Base-by-base conservation (phyloP, 768 basidiomycete genomes). In the Leucosporidium creatinivorum region DNA sequence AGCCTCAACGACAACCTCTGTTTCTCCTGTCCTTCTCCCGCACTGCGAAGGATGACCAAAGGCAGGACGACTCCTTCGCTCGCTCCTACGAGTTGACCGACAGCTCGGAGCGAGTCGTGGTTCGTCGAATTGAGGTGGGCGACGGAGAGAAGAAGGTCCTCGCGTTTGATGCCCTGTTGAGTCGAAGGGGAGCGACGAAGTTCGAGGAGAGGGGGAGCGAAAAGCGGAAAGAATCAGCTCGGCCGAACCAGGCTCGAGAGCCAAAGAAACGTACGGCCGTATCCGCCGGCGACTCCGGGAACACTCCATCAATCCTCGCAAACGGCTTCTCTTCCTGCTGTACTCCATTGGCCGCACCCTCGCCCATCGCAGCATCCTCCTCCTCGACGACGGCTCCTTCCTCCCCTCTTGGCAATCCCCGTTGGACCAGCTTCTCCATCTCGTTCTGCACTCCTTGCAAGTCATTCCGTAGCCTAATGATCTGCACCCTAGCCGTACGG, bases 401-500 rank as follows among this genome's bases (percentile, higher is more conserved):
- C 57, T 57, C 62, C 48, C 50, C 72, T 23, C 73, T 69, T 13
- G 65, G 62, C 47, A 71, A 21, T 25, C 62, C 84, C 1, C 77
- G 79, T 76, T 92, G 85, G 55, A 98, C 77, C 0, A 85, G 86
- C 61, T 82, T 82, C 36, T 81, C 85, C 64, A 96, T 85, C 56
- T 83, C 82, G 70, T 86, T 82, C 80, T 85, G 87, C 15, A 89
- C 79, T 39, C 77, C 81, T 23, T 80, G 81, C 67, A 87, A 80
- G 76, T 98, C 93, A 74, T 93, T 96, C 65, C 86, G 81, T 58
- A 93, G 80, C 76, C 89, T 84, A 61, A 89, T 86, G n/a, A 93
- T 84, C 59, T 88, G 82, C 36, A 86, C 83, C 61, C 91, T 83
- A 18, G 91, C 89, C 58, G 80, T 80, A 28, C 90, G 82, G 25